Conservation (phyloP, 176 grass and related monocot species). For the Musa itinerans region DNA sequence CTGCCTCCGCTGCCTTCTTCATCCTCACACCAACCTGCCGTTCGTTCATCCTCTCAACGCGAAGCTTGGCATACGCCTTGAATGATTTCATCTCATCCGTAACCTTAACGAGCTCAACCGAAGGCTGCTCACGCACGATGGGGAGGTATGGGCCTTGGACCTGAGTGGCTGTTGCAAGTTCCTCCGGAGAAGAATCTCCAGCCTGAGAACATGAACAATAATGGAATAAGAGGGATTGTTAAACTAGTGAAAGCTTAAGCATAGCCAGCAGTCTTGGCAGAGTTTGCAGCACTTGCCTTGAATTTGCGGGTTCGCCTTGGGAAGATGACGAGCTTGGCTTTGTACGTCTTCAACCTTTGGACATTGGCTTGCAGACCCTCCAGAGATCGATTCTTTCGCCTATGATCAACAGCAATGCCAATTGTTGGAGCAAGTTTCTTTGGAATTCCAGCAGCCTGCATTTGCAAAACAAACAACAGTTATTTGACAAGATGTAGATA, state of each 20-base stretch:
- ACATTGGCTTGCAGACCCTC: conserved; percentile 20
- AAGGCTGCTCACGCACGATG: conserved; percentile 48
- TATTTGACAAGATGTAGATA: neutral
- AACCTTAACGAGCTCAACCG: conserved; percentile 66
- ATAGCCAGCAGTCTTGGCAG: too few relatives aligned
- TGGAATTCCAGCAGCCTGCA: conserved; percentile 57
- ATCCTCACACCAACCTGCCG: conserved; percentile 42
- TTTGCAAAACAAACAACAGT: neutral
- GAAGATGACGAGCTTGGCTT: conserved; percentile 20
- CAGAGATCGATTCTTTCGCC: conserved; percentile 15
- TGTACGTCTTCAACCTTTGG: conserved; percentile 18
- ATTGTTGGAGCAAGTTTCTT: conserved; percentile 77
- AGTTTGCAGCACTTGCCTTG: conserved; percentile 5
- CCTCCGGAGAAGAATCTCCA: conserved; percentile 79
- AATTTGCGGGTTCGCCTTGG: conserved; percentile 18
- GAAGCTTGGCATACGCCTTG: conserved; percentile 78
- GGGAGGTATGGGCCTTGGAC: conserved; percentile 77
- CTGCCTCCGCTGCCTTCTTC: conserved; percentile 65
- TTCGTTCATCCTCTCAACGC: conserved; percentile 67
- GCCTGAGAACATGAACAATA: conserved; percentile 26
- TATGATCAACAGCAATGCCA: conserved; percentile 30
- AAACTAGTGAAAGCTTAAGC: neutral
- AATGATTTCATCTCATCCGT: conserved; percentile 78
- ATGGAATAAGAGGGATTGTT: neutral
- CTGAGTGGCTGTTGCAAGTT: conserved; percentile 74